These are phyloP conservation scores for Leccinum aurantiacum DNA, from an alignment of 768 basidiomycete species.

Conservation along the genomic window DNA sequence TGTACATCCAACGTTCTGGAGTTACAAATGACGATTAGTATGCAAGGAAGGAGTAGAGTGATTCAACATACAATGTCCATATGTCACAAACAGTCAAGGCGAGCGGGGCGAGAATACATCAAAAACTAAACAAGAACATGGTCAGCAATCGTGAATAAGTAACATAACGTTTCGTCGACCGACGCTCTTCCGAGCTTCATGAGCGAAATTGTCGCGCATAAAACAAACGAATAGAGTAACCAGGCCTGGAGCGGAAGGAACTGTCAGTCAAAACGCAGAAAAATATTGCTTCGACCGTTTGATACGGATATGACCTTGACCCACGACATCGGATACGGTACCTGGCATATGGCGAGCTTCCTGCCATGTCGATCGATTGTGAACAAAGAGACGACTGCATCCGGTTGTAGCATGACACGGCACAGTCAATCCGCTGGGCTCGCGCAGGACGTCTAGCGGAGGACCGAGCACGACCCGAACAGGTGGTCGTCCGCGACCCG, in stretches of 20 bases:
- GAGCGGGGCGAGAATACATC: background rate
- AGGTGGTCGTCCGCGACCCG: constrained; percentile 27
- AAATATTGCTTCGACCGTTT: background rate
- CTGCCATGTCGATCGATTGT: constrained; percentile 13
- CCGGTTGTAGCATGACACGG: constrained; percentile 25
- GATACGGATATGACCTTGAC: constrained; percentile 17
- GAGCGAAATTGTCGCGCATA: background rate
- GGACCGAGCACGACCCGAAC: constrained; percentile 24
- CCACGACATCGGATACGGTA: constrained; percentile 24
- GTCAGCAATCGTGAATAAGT: background rate
- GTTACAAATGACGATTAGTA: constrained; percentile 1
- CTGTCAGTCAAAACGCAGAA: constrained; percentile 8
- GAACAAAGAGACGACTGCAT: constrained; percentile 30
- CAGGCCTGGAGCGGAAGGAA: constrained; percentile 9
- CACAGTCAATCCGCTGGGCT: constrained; percentile 25
- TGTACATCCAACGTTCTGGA: constrained; percentile 6
- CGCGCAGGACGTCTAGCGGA: constrained; percentile 29
- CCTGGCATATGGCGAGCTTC: constrained; percentile 28
- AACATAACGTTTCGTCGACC: constrained; percentile 4
- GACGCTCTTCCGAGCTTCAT: constrained; percentile 1
- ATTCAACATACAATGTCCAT: background rate
- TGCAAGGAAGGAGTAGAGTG: background rate
- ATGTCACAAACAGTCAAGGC: background rate
- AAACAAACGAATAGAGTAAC: background rate
- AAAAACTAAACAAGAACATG: background rate